These are phyloP conservation scores for Microcos paniculata DNA, from an alignment of 345 rosid genomes.

Conservation along the genomic window DNA sequence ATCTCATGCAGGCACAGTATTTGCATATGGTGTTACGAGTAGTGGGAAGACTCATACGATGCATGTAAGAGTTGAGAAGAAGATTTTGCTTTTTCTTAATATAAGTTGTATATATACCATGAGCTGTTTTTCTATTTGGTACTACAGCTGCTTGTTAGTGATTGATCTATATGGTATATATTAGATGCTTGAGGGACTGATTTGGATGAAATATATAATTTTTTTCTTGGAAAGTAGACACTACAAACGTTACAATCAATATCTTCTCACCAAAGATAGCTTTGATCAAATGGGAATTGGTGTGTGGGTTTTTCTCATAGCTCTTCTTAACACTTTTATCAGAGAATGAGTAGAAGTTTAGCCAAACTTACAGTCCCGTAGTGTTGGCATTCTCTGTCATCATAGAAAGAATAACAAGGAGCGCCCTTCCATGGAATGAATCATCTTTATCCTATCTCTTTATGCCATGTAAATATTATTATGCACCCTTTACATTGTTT, in stretches of 20 bases:
- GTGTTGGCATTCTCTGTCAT: not conserved
- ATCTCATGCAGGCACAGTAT: constrained; percentile 71
- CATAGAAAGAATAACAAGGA: not conserved
- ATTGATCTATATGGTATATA: not conserved
- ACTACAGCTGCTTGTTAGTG: not conserved
- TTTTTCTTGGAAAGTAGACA: not conserved
- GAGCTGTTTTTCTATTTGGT: not conserved
- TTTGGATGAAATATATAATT: not conserved
- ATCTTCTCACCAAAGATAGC: not conserved
- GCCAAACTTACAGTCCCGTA: not conserved
- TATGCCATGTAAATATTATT: not conserved
- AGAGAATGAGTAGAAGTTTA: not conserved
- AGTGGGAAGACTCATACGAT: constrained; percentile 97
- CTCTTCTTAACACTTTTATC: not conserved
- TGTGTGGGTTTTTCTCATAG: not conserved
- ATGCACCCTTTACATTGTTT: constrained; percentile 2
- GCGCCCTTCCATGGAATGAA: not conserved
- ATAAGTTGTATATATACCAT: constrained; percentile 4
- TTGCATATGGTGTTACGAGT: constrained; percentile 98
- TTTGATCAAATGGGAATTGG: not conserved
- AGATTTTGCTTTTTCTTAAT: not conserved
- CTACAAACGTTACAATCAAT: not conserved
- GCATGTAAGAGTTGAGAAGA: constrained; percentile 64
- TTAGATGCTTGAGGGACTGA: not conserved
- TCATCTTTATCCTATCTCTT: constrained; percentile 7